Conservation (phyloP, 495 filamentous ascomycete genomes). For the Massariosphaeria phaeospora region DNA sequence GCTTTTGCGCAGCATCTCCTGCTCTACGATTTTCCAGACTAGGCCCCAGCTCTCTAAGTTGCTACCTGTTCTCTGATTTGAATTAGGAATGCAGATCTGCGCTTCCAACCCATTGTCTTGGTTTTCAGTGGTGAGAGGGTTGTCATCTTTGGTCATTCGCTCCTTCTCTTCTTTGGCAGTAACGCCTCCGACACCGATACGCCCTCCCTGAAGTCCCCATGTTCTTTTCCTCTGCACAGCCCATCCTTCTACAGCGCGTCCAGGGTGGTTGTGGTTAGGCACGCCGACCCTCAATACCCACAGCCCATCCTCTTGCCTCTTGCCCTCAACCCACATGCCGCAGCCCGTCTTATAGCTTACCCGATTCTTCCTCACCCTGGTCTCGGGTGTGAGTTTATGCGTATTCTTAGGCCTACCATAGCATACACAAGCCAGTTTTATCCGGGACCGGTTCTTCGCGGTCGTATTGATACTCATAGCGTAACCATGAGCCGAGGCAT, state of each 20-base stretch:
- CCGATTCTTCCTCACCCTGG: slow-evolving; percentile 31
- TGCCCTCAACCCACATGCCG: slow-evolving; percentile 34
- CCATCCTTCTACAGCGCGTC: slow-evolving; percentile 16
- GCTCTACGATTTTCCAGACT: slow-evolving; percentile 30
- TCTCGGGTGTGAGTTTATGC: slow-evolving; percentile 33
- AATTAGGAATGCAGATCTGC: background rate
- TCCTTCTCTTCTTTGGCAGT: slow-evolving; percentile 29
- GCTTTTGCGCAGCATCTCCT: slow-evolving; percentile 30
- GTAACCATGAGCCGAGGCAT: slow-evolving; percentile 32
- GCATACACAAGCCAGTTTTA: slow-evolving; percentile 34
- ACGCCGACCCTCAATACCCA: slow-evolving; percentile 30
- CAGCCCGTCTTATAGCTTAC: slow-evolving; percentile 32
- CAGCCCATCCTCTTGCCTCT: slow-evolving; percentile 24
- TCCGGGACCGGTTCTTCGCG: slow-evolving; percentile 23
- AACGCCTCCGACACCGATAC: slow-evolving; percentile 28
- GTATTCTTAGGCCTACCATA: slow-evolving; percentile 34
- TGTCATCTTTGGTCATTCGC: background rate
- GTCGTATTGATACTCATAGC: slow-evolving; percentile 34
- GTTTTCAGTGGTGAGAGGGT: background rate
- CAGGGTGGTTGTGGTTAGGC: slow-evolving; percentile 28
- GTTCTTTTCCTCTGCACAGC: slow-evolving; percentile 33
- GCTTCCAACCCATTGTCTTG: background rate
- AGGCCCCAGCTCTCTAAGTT: slow-evolving; percentile 21
- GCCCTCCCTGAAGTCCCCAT: slow-evolving; percentile 25
- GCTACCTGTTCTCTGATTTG: slow-evolving; percentile 3